Conservation (phyloP, 2,329 filamentous ascomycete species). For the Trichophyton mentagrophytes region DNA sequence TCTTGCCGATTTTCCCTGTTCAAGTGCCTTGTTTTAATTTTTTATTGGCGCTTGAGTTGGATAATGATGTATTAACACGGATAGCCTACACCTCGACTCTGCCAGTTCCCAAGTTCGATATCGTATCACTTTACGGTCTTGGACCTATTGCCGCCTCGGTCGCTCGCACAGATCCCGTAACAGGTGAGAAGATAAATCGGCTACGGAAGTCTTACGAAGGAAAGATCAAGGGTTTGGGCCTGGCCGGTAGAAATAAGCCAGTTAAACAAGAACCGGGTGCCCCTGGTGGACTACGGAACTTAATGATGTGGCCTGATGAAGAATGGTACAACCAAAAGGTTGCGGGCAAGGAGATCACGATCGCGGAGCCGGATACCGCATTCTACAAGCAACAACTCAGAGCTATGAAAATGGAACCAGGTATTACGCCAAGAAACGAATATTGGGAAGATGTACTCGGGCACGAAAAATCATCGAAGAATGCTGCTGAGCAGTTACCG, state of each 20-base stretch:
- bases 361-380: slow-evolving; percentile 30
- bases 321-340: slow-evolving; percentile 41
- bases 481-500: slow-evolving; percentile 18
- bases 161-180: slow-evolving; percentile 45
- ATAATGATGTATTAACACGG: slow-evolving; percentile 33
- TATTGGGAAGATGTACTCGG: slow-evolving; percentile 39
- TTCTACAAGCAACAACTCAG: slow-evolving; percentile 30
- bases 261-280: slow-evolving; percentile 32
- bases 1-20: slow-evolving; percentile 15
- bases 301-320: slow-evolving; percentile 39
- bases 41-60: slow-evolving; percentile 15
- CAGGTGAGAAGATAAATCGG: slow-evolving; percentile 54
- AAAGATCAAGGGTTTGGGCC: slow-evolving; percentile 35
- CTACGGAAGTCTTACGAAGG: slow-evolving; percentile 44
- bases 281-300: slow-evolving; percentile 27
- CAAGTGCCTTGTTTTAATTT: too few relatives aligned
- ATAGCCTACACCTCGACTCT: slow-evolving; percentile 38
- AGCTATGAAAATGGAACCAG: slow-evolving; percentile 38
- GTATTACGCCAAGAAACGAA: slow-evolving; percentile 33
- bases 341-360: slow-evolving; percentile 34
- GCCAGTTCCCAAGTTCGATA: slow-evolving; percentile 46
- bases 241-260: slow-evolving; percentile 38
- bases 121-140: slow-evolving; percentile 47
- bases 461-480: slow-evolving; percentile 34
- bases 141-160: slow-evolving; percentile 45